Percentiles rank a stretch among this genome's conserved stretches.
phyloP scores from a whole-genome alignment of 257 asterid genomes.

The Paraleonurus japonicus region DNA sequence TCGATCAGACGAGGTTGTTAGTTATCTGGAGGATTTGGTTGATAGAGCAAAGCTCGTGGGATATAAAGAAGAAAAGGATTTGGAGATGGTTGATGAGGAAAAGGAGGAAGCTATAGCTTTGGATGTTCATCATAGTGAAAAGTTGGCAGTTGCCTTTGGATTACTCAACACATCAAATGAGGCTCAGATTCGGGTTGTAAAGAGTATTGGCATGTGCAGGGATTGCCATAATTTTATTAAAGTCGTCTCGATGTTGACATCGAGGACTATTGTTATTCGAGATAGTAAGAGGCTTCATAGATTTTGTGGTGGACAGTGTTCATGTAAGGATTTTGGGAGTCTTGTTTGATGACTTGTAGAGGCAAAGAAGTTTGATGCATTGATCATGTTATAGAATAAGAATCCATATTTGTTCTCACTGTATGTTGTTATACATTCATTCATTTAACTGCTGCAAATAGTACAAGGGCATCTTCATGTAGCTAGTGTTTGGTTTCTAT shows the following conservation, averaged over 20 bases:
- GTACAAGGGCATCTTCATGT: neutral
- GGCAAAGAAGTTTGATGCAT: neutral
- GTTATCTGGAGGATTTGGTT: slow-evolving; percentile 44
- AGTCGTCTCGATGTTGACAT: slow-evolving; percentile 49
- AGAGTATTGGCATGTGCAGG: slow-evolving; percentile 78
- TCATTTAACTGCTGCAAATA: neutral
- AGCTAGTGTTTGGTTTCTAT: neutral
- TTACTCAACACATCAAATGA: slow-evolving; percentile 47
- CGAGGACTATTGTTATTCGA: slow-evolving; percentile 59
- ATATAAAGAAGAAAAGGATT: slow-evolving; percentile 35
- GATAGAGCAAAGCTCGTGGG: slow-evolving; percentile 48
- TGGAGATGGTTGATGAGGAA: slow-evolving; percentile 35
- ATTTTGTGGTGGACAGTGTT: slow-evolving; percentile 66
- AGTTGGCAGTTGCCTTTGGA: slow-evolving; percentile 78
- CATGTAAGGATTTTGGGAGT: slow-evolving; percentile 82
- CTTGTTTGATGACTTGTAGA: slow-evolving; percentile 39
- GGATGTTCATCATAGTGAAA: slow-evolving; percentile 70
- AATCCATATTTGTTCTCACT: neutral
- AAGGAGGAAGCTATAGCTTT: slow-evolving; percentile 31
- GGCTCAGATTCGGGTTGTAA: slow-evolving; percentile 52
- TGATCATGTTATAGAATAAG: neutral
- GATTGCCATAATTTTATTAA: slow-evolving; percentile 83
- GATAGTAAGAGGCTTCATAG: slow-evolving; percentile 81
- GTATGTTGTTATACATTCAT: neutral
- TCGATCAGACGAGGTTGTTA: slow-evolving; percentile 33